Base-by-base conservation (phyloP, 345 rosid species). In the Citrus inodora region DNA sequence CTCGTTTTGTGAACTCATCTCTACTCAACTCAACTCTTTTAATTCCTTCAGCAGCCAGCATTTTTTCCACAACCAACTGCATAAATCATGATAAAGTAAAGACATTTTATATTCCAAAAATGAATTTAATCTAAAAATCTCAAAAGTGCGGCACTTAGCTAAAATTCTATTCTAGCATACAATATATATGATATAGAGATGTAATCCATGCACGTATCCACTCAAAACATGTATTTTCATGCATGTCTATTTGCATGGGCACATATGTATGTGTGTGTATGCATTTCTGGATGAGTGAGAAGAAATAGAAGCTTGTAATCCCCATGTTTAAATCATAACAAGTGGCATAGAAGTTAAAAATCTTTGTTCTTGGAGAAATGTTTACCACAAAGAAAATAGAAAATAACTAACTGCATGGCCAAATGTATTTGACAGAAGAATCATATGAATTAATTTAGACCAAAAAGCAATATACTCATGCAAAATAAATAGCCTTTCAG, bases 61-160 rank as follows among this genome's bases (percentile, higher is more conserved):
- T 93, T 90, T 83, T 90, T 87, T 95, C 99, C 77, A 95, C 98
- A 79, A 95, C 99, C 90, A 95, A 87, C 98, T 95, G 89, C 42
- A 32, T 62, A 69, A 61, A 70, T 51, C 74, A 59, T 60, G 70
- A 63, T 78, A 80, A 78, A 75, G 59, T 48, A 84, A 30, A 80
- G 28, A 56, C 46, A 71, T 56, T 55, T 75, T 61, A 82, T 79
- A 67, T 78, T 87, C 76, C 38, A 76, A 69, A 32, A 64, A 76
- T 71, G 64, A 37, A 71, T 58, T 67, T n/a, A 67, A 58, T n/a
- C 67, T 56, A 40, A 78, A 70, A 71, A n/a, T 1, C 53, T 71
- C n/a, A 51, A 51, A 72, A 33, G 59, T 42, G 19, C 5, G 38
- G 28, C 16, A 48, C 42, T 70, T 21, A 58, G 21, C 71, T 22